Percentiles rank a stretch among this genome's conserved stretches.
These are phyloP conservation scores for Calonectria crousiana DNA, from an alignment of 2,329 filamentous ascomycete species.

Conservation along the genomic window DNA sequence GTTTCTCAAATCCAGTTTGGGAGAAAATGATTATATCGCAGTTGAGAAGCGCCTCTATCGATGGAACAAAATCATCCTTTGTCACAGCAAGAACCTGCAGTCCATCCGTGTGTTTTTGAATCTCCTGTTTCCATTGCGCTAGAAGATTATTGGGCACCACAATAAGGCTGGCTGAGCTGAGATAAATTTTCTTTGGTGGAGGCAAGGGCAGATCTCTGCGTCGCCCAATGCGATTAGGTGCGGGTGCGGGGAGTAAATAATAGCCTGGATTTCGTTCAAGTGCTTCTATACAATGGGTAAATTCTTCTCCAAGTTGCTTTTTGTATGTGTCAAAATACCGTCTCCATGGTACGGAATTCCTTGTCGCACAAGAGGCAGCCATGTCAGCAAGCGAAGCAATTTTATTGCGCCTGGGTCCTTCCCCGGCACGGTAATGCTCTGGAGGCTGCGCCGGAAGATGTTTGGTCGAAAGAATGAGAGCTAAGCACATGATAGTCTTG, in stretches of 20 bases:
- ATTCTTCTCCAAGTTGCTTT: constrained; percentile 60
- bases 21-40: constrained; percentile 87
- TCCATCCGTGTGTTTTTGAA: constrained; percentile 78
- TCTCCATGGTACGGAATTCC: constrained; percentile 78
- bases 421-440: constrained; percentile 63
- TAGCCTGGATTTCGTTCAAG: constrained; percentile 69
- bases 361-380: constrained; percentile 77
- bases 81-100: constrained; percentile 76
- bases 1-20: constrained; percentile 76
- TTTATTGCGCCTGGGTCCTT: constrained; percentile 53
- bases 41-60: constrained; percentile 66
- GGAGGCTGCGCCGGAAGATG: constrained; percentile 76
- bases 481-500: constrained; percentile 89
- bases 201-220: constrained; percentile 26
- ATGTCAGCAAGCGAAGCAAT: constrained; percentile 79
- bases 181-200: constrained; percentile 64
- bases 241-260: constrained; percentile 67
- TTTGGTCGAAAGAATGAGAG: constrained; percentile 81
- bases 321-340: constrained; percentile 68
- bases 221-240: constrained; percentile 46
- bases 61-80: constrained; percentile 67
- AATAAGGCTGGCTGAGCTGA: constrained; percentile 79
- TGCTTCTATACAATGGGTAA: constrained; percentile 65
- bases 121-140: constrained; percentile 86
- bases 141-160: constrained; percentile 87